phyloP scores from a whole-genome alignment of 495 filamentous ascomycete species.

The Podospora anserina region DNA sequence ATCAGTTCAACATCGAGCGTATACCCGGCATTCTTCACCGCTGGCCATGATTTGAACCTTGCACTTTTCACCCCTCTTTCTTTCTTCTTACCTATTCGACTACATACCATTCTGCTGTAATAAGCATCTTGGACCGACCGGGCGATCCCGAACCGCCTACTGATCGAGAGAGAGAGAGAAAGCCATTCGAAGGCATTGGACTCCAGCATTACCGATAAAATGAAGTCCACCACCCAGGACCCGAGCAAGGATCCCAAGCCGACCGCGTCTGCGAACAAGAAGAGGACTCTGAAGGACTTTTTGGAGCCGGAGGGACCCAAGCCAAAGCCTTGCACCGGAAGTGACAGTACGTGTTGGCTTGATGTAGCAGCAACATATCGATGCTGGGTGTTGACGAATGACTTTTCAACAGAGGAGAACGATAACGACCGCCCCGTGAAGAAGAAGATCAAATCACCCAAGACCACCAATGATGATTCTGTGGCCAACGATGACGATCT shows the following conservation, averaged over 20 bases:
- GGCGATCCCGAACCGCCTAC: background rate
- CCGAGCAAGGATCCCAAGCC: background rate
- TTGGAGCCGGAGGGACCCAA: conserved; percentile 2
- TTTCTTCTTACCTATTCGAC: background rate
- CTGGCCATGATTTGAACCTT: background rate
- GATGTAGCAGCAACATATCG: background rate
- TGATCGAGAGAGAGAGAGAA: background rate
- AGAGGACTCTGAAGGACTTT: background rate
- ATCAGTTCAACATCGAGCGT: background rate
- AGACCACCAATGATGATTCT: background rate
- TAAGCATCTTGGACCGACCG: background rate
- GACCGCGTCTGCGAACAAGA: background rate
- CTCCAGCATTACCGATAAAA: background rate
- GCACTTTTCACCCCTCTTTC: background rate
- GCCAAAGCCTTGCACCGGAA: background rate
- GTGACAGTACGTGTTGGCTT: conserved; percentile 1
- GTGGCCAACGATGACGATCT: background rate
- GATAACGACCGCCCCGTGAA: conserved; percentile 1
- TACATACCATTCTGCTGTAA: background rate
- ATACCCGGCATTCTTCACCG: background rate
- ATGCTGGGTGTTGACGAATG: background rate
- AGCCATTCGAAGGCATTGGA: background rate
- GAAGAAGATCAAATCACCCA: conserved; percentile 1
- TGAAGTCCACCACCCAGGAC: background rate
- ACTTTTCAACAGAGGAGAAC: conserved; percentile 26